A percentile compares a stretch with the other conserved stretches of the same genome.
Conservation (phyloP, 2,329 filamentous ascomycete species). For the Arthrobotrys musiformis region DNA sequence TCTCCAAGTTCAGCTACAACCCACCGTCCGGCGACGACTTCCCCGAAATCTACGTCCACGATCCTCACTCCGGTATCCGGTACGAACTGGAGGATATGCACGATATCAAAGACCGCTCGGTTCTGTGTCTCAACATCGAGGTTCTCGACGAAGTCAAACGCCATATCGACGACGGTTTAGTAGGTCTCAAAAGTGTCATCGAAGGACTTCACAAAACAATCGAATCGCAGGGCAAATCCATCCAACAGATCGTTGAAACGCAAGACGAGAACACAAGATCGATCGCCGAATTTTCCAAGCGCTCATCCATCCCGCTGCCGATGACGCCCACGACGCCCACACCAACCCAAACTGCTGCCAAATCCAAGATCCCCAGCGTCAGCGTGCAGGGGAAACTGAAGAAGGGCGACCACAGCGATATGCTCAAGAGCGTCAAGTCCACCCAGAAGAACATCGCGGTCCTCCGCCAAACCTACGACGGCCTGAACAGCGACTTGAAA, state of each 20-base stretch:
- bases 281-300: conserved; percentile 68
- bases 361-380: background rate
- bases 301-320: conserved; percentile 29
- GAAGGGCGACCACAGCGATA: conserved; percentile 40
- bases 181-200: conserved; percentile 81
- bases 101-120: conserved; percentile 93
- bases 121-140: conserved; percentile 94
- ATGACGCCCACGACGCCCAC: conserved; percentile 52
- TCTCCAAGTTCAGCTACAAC: conserved; percentile 99
- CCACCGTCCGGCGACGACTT: conserved; percentile 91
- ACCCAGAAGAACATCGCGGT: conserved; percentile 48
- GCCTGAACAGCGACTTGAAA: conserved; percentile 37
- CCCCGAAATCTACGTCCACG: conserved; percentile 97
- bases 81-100: conserved; percentile 93
- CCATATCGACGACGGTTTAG: conserved; percentile 92
- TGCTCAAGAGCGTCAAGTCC: conserved; percentile 47
- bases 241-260: conserved; percentile 87
- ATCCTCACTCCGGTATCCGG: conserved; percentile 92
- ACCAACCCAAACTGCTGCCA: conserved; percentile 12
- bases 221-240: conserved; percentile 80
- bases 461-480: conserved; percentile 46
- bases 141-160: conserved; percentile 93
- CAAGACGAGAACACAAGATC: conserved; percentile 91
- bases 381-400: conserved; percentile 15
- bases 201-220: conserved; percentile 85